Base-by-base conservation (phyloP, 441 rosid genomes). In the Isatis lusitanica region DNA sequence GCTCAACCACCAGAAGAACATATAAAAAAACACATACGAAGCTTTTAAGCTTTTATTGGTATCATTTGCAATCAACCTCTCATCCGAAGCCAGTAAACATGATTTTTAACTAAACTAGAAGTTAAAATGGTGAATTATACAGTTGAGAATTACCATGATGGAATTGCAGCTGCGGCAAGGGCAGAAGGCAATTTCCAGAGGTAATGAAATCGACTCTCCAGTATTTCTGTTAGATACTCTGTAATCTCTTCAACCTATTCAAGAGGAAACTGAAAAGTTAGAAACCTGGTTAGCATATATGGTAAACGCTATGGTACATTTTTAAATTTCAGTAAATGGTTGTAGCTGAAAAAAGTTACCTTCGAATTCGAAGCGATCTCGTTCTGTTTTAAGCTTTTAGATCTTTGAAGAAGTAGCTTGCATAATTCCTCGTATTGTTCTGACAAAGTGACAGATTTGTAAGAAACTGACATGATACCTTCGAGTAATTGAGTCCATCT, bases 91-190 rank as follows among this genome's bases (percentile, higher is more conserved):
- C 12, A 51, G 21, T 7, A 60, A 71, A 63, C 57, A 31, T 0
- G 21, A 16, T 43, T 26, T 58, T 5, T 60, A 42, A 38, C 1
- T 38, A 39, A 1, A 4, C 5, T 39, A 4, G 44, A 56, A 8
- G 40, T 11, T 0, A 26, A 17, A 53, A 40, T 38, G 28, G 35
- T 33, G 63, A 21, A 68, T 7, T 56, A 63, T 63, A 77, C 28
- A 80, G 44, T 59, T 56, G 70, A 52, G 71, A 43, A 46, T 63
- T 85, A 93, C 97, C 95, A 84, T 62, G 81, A 74, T 38, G 97
- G 92, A 51, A 93, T 79, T 65, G 93, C 85, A 75, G 77, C 88
- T 68, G 97, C 93, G 35, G 43, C 68, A 67, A 93, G 88, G 50
- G 73, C 80, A 67, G 90, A 89, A 66, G 88, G 76, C 46, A 86